These are phyloP conservation scores for Acacia pycnantha DNA, from an alignment of 331 rosid genomes.

Conservation along the genomic window DNA sequence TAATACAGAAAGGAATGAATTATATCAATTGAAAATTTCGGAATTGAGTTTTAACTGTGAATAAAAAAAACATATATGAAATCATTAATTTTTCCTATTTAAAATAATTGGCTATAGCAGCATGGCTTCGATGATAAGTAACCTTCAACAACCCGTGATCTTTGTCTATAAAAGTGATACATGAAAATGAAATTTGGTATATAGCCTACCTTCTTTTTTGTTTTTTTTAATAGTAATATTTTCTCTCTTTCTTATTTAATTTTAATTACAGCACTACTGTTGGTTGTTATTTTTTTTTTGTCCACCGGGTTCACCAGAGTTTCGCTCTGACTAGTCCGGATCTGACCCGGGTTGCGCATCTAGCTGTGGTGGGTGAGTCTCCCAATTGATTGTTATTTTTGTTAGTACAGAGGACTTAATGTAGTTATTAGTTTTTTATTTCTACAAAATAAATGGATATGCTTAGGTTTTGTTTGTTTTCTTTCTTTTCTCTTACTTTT, in stretches of 20 bases:
- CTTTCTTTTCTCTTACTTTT: too few species aligned
- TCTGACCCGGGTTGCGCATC: too few species aligned
- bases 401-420: background rate
- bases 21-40: background rate
- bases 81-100: background rate
- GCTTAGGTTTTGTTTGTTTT: background rate
- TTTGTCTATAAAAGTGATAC: background rate
- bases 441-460: background rate
- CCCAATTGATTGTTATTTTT: background rate
- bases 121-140: background rate
- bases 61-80: too few species aligned
- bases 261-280: background rate
- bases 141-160: background rate
- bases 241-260: background rate
- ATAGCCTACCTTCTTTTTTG: background rate
- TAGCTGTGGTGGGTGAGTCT: too few species aligned
- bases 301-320: too few species aligned
- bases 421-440: too few species aligned
- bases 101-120: background rate
- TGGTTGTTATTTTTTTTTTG: background rate
- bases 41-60: background rate
- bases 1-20: too few species aligned
- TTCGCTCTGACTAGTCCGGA: too few species aligned
- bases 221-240: background rate
- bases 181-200: background rate